A percentile compares a stretch with the other conserved stretches of the same genome.
Evolutionary conservation across 2,329 filamentous ascomycete genomes (phyloP).

Genomic region (Fusarium sp.): DNA sequence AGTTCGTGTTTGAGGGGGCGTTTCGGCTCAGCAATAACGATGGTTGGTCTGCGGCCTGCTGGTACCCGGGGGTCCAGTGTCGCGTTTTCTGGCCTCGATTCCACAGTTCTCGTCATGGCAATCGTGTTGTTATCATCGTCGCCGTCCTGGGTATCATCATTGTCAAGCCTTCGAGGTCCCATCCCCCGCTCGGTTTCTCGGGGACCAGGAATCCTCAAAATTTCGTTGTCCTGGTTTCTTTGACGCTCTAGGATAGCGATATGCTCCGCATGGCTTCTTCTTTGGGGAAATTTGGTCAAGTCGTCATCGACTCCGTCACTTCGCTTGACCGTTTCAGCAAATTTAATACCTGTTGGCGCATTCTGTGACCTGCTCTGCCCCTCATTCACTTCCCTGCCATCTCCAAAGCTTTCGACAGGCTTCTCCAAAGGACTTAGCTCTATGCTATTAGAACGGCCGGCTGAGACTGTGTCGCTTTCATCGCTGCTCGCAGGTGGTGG

Average conservation of each 20-base stretch:
- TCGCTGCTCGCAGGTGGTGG: slow-evolving; percentile 39
- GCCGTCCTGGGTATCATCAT: slow-evolving; percentile 50
- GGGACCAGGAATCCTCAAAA: slow-evolving; percentile 89
- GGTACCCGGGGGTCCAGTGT: slow-evolving; percentile 34
- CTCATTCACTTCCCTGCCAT: slow-evolving; percentile 13
- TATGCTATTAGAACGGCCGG: slow-evolving; percentile 40
- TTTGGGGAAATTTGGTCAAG: slow-evolving; percentile 52
- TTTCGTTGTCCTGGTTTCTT: slow-evolving; percentile 76
- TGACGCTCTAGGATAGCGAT: slow-evolving; percentile 90
- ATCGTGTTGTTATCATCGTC: slow-evolving; percentile 49
- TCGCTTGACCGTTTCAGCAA: slow-evolving; percentile 72
- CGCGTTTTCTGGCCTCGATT: slow-evolving; percentile 39
- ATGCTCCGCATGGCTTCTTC: slow-evolving; percentile 74
- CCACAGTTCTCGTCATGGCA: slow-evolving; percentile 38
- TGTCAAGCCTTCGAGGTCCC: slow-evolving; percentile 66
- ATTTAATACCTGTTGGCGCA: slow-evolving; percentile 63
- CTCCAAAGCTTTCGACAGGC: slow-evolving; percentile 24
- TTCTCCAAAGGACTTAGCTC: slow-evolving; percentile 37
- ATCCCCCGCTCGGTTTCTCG: slow-evolving; percentile 88
- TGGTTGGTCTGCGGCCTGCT: slow-evolving; percentile 61
- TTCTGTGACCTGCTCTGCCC: slow-evolving; percentile 17
- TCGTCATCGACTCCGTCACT: slow-evolving; percentile 65
- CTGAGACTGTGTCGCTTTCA: slow-evolving; percentile 52
- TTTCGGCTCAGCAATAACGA: slow-evolving; percentile 74
- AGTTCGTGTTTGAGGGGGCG: slow-evolving; percentile 49